Conservation (phyloP, 2,329 filamentous ascomycete genomes). For the Madurella fahalii region DNA sequence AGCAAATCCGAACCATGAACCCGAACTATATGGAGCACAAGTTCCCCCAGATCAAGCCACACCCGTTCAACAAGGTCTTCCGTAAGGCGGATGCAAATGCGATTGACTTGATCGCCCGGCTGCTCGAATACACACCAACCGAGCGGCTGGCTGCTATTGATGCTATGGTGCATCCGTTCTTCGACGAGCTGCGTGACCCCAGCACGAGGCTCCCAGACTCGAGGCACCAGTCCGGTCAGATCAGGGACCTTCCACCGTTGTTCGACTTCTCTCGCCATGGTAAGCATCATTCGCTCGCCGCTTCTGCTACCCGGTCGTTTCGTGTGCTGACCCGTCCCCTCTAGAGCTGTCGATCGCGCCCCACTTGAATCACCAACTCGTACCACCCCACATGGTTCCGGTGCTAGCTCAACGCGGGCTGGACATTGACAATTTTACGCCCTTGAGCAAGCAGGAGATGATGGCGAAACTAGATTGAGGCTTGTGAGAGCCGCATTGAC, state of each 20-base stretch:
- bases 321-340: conserved; percentile 22
- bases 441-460: conserved; percentile 92
- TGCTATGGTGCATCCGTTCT: conserved; percentile 98
- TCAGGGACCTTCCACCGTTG: conserved; percentile 78
- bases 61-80: conserved; percentile 99
- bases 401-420: conserved; percentile 72
- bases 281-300: conserved; percentile 42
- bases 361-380: conserved; percentile 79
- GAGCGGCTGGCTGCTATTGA: conserved; percentile 90
- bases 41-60: conserved; percentile 99
- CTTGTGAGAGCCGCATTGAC: conserved; percentile 2
- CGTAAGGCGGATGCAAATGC: conserved; percentile 90
- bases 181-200: conserved; percentile 93
- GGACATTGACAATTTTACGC: conserved; percentile 90
- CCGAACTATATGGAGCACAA: conserved; percentile 99
- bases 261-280: conserved; percentile 95
- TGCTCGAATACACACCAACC: conserved; percentile 96
- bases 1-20: conserved; percentile 99
- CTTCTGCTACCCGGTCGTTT: conserved; percentile 8
- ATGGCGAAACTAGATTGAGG: conserved; percentile 91
- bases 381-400: conserved; percentile 76
- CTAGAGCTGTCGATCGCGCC: conserved; percentile 94
- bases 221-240: conserved; percentile 74
- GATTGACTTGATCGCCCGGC: conserved; percentile 87
- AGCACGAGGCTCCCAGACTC: conserved; percentile 89